Evolutionary conservation across 176 grass and related monocot genomes (phyloP), one percentile per base, ranked within the genome.

Genomic region (Cymbopogon citratus): DNA sequence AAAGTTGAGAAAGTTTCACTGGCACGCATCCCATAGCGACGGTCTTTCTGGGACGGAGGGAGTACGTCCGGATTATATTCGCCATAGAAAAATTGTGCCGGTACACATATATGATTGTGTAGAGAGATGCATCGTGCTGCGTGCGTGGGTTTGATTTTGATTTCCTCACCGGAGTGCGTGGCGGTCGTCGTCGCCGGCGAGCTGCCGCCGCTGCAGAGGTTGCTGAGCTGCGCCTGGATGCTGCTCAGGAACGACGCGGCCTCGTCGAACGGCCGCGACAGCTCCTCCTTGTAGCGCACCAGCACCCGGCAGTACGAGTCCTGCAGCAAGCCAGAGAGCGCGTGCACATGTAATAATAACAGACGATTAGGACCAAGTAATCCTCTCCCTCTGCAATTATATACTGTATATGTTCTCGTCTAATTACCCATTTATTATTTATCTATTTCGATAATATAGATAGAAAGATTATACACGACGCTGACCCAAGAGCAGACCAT

Each of bases 241-340:
- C 80, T 90, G 88, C 77, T 92, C 6, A 96, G 88, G 81, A 96
- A 96, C 21, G 90, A 92, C 21, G 93, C 85, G 1, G 93, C 90
- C 73, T 96, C 93, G 67, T 92, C 85, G 18, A 96, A 89, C 57
- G 93, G 90, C 86, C 87, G 87, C 19, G 85, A 91, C 69, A 96
- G 84, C 72, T 96, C 90, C 85, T 96, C 90, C 84, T 92, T 96
- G 88, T 96, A 96, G 29, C 90, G 86, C 38, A 87, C 35, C 62
- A 96, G 80, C 46, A 92, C 83, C 65, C 60, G 71, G 83, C 90
- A 96, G 78, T 96, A 92, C 3, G 83, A 75, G 35, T 96, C 93
- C 93, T 96, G 60, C 12, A 43, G 43, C 54, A 33, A 2, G 29
- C 16, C 1, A 7, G 52, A 21, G 21, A 23, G 43, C 24, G 69